phyloP scores from a whole-genome alignment of 1,284 basidiomycete species.

The Waitea zeae region DNA sequence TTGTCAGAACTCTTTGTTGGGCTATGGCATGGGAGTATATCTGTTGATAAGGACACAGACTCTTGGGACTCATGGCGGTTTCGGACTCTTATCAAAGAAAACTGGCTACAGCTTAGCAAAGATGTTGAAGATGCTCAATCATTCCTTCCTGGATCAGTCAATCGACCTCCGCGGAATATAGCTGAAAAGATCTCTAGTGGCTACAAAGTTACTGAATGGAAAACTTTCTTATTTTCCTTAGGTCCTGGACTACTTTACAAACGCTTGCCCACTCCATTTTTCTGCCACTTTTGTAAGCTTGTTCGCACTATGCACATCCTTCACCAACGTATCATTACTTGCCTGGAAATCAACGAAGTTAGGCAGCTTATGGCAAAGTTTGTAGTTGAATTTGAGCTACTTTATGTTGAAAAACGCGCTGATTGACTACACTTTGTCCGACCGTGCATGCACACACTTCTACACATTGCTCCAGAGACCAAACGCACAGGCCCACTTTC shows the following conservation, averaged over 20 bases:
- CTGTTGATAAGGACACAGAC: no score
- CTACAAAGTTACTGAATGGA: slow-evolving; percentile 21
- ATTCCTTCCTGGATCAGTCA: slow-evolving; percentile 15
- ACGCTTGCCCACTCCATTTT: slow-evolving; percentile 15
- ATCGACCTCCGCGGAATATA: slow-evolving; percentile 18
- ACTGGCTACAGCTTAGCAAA: no score
- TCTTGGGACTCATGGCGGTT: no score
- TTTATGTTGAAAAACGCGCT: slow-evolving; percentile 13
- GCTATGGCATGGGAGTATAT: no score
- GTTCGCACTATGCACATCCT: slow-evolving; percentile 14
- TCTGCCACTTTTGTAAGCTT: slow-evolving; percentile 16
- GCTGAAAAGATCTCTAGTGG: slow-evolving; percentile 20
- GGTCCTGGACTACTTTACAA: slow-evolving; percentile 17
- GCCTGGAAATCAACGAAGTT: slow-evolving; percentile 8
- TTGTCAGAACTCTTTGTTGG: no score
- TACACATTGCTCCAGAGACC: slow-evolving; percentile 13
- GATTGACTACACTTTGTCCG: slow-evolving; percentile 16
- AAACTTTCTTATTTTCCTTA: slow-evolving; percentile 18
- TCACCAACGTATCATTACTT: slow-evolving; percentile 8
- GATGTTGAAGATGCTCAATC: no score
- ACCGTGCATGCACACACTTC: slow-evolving; percentile 15
- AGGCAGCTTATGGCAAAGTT: slow-evolving; percentile 11
- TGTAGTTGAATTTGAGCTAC: slow-evolving; percentile 12
- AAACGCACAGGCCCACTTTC: slow-evolving; percentile 11
- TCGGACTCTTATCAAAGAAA: no score